Evolutionary conservation across 305 asterid species (phyloP), one percentile per base, ranked within the genome.

Genomic region (Solanum hybrid): DNA sequence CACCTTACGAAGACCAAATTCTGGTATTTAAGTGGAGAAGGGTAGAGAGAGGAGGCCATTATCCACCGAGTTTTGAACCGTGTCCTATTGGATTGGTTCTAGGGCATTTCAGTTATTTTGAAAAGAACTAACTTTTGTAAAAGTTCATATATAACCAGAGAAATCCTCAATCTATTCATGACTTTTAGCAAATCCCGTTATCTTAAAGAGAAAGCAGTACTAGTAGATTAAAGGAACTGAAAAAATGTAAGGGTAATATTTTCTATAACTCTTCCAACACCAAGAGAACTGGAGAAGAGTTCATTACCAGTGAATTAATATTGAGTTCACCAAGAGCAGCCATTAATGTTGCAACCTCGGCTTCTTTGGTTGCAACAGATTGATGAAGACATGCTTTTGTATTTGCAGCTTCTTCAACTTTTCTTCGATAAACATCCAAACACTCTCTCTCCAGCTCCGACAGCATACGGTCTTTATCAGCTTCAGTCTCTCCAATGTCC

Each of bases 401-500:
- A 87, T 94, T 95, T 28, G 95, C 95, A 89, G 97, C 96, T 91
- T 97, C 99, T 26, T 97, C 98, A 89, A 96, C 97, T 91, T 95
- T 97, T 91, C 96, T 94, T 91, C 94, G 89, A 90, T 96, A 96
- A 88, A 96, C 94, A 90, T 96, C 94, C 89, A 95, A 92, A 92
- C 99, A 97, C 75, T 97, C 99, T 71, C 91, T 95, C 92, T 96
- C 99, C 91, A 97, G 93, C 92, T 96, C 98, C 94, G 90, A 73
- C 80, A 96, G 90, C 97, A 95, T 95, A 39, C 93, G 94, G 42
- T 94, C 94, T 92, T 93, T 96, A 51, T 97, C 98, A 69, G 95
- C 93, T 89, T 96, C 96, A 29, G 91, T 93, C 93, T 97, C 99
- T 33, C 99, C 99, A 87, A 96, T 96, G 85, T 97, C 99, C 34